Conservation (phyloP, 2,329 filamentous ascomycete genomes). For the Paecilomyces sp. region DNA sequence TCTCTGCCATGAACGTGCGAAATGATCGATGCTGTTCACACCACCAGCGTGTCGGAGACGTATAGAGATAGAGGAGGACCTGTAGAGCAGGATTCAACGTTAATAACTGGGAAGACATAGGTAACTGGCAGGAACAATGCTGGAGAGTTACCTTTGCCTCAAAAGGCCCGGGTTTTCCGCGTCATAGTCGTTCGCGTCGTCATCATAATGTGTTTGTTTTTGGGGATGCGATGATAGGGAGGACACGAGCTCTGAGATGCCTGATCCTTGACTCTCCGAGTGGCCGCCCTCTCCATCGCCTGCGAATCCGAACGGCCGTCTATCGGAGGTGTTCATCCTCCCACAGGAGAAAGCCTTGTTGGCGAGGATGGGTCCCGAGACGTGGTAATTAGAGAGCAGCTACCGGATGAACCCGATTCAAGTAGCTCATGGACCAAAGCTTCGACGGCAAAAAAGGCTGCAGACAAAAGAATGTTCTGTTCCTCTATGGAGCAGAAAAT, state of each 20-base stretch:
- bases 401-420: background rate
- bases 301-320: background rate
- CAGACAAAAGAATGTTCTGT: background rate
- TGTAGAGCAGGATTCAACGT: slow-evolving; percentile 1
- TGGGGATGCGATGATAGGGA: slow-evolving; percentile 4
- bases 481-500: background rate
- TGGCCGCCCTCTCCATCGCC: slow-evolving; percentile 4
- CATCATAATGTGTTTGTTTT: background rate
- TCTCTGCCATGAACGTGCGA: slow-evolving; percentile 85
- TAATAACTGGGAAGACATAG: background rate
- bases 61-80: slow-evolving; percentile 37
- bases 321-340: background rate
- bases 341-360: background rate
- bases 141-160: slow-evolving; percentile 13
- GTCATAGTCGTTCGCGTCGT: slow-evolving; percentile 2
- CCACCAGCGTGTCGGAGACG: slow-evolving; percentile 65
- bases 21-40: slow-evolving; percentile 89
- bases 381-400: background rate
- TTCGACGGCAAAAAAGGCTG: background rate
- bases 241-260: slow-evolving; percentile 4
- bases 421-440: background rate
- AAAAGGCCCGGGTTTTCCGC: slow-evolving; percentile 10
- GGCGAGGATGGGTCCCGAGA: background rate
- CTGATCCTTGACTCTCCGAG: slow-evolving; percentile 8
- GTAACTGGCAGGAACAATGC: background rate